These are phyloP conservation scores for Cyclostephanos tholiformis DNA, from an alignment of 108 stramenopile species.

Conservation along the genomic window DNA sequence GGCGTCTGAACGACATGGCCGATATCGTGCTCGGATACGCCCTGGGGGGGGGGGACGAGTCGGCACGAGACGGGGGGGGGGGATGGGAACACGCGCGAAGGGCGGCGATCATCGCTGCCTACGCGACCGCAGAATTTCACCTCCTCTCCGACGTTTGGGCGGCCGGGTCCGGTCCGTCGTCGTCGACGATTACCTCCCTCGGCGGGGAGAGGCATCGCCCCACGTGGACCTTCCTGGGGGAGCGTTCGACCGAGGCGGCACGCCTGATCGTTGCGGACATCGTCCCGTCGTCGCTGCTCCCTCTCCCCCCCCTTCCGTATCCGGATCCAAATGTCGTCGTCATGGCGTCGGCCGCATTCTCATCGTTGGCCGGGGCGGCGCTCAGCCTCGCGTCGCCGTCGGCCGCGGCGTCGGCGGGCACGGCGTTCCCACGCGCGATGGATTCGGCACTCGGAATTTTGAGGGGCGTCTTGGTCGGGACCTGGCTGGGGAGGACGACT, in stretches of 20 bases:
- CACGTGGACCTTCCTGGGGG: slow-evolving; percentile 71
- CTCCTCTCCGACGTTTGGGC: slow-evolving; percentile 61
- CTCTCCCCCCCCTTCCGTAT: not conserved
- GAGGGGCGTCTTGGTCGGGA: slow-evolving; percentile 3
- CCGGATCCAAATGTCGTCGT: slow-evolving; percentile 31
- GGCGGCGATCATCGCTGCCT: slow-evolving; percentile 68
- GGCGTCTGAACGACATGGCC: slow-evolving; percentile 66
- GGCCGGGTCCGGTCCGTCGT: slow-evolving; percentile 7
- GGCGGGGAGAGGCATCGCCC: slow-evolving; percentile 44
- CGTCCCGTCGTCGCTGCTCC: slow-evolving; percentile 23
- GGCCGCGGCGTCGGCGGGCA: slow-evolving; percentile 35
- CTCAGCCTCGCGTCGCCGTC: slow-evolving; percentile 62
- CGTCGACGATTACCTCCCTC: slow-evolving; percentile 22
- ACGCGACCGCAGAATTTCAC: slow-evolving; percentile 82
- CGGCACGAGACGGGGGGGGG: too few relatives aligned
- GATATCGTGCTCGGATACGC: slow-evolving; percentile 53
- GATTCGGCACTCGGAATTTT: slow-evolving; percentile 1
- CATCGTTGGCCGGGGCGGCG: slow-evolving; percentile 65
- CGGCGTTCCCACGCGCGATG: slow-evolving; percentile 22
- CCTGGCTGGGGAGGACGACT: not conserved
- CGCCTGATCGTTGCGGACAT: slow-evolving; percentile 24
- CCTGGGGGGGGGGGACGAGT: slow-evolving; percentile 2
- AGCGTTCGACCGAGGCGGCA: slow-evolving; percentile 62
- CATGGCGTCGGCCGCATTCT: slow-evolving; percentile 59
- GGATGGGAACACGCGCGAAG: slow-evolving; percentile 32